Percentiles rank a stretch among this genome's conserved stretches.
Evolutionary conservation across 192 early-diverging fungal genomes (phyloP).

Genomic region (Coemansia sp.): DNA sequence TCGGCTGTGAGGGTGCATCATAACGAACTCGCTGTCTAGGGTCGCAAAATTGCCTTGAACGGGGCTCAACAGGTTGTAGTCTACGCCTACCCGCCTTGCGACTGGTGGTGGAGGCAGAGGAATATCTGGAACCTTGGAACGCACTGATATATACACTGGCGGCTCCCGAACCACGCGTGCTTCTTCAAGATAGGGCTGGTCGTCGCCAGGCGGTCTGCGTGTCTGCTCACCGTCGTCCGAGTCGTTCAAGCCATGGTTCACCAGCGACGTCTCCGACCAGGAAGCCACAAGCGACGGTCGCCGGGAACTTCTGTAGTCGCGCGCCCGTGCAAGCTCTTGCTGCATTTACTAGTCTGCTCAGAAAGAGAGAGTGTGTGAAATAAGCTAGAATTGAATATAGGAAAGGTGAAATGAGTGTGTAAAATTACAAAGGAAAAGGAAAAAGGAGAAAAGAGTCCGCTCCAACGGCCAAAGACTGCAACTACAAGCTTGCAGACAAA

Average conservation of each 20-base stretch:
- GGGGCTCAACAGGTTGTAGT: conserved; percentile 2
- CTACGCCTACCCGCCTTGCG: not conserved
- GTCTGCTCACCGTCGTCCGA: conserved; percentile 12
- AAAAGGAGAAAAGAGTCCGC: not conserved
- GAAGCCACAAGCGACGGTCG: conserved; percentile 34
- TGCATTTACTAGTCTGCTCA: not conserved
- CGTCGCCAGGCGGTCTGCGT: not conserved
- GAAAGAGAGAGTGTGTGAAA: not conserved
- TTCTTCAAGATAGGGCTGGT: not conserved
- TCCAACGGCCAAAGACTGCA: not conserved
- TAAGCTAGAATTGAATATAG: not conserved
- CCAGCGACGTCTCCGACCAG: conserved; percentile 29
- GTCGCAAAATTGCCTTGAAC: conserved; percentile 21
- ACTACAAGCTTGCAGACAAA: not conserved
- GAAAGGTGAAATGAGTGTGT: not conserved
- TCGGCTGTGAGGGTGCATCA: conserved; percentile 14
- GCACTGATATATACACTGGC: not conserved
- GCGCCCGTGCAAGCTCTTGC: conserved; percentile 24
- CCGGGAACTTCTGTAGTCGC: conserved; percentile 19
- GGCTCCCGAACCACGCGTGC: not conserved
- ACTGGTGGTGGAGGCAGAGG: conserved; percentile 32
- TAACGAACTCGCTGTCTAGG: not conserved
- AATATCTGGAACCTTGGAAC: conserved; percentile 15
- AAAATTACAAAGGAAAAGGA: conserved; percentile 3
- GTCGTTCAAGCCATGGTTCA: not conserved